Evolutionary conservation across 257 asterid genomes (phyloP).

Genomic region (Forsythia viridissima): DNA sequence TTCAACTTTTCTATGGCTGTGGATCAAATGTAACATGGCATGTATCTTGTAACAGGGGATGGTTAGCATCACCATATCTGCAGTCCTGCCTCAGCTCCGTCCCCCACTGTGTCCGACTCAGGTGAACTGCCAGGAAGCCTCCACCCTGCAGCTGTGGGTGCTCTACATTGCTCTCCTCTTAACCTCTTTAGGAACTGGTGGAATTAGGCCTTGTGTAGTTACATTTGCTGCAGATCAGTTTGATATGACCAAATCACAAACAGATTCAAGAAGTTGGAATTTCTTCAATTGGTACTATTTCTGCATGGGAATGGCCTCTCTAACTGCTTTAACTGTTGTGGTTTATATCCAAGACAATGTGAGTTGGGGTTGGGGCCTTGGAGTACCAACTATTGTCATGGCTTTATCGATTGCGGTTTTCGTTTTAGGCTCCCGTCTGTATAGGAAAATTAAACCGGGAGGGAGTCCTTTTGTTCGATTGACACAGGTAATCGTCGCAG

Average conservation of each 20-base stretch:
- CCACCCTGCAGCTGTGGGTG: slow-evolving; percentile 53
- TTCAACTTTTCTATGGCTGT: no score
- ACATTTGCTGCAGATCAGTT: slow-evolving; percentile 87
- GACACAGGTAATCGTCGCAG: slow-evolving; percentile 67
- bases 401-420: slow-evolving; percentile 56
- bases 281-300: slow-evolving; percentile 85
- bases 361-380: slow-evolving; percentile 91
- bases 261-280: slow-evolving; percentile 60
- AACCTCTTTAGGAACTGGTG: slow-evolving; percentile 71
- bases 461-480: slow-evolving; percentile 81
- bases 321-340: slow-evolving; percentile 71
- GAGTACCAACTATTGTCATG: slow-evolving; percentile 80
- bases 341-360: slow-evolving; percentile 84
- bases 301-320: slow-evolving; percentile 66
- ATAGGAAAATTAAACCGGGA: slow-evolving; percentile 64
- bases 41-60: slow-evolving; percentile 49
- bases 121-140: slow-evolving; percentile 70
- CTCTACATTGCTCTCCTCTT: slow-evolving; percentile 64
- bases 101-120: slow-evolving; percentile 84
- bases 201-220: slow-evolving; percentile 76
- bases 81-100: slow-evolving; percentile 61
- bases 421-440: slow-evolving; percentile 55
- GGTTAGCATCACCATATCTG: slow-evolving; percentile 63
- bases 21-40: background rate
- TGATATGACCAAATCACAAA: slow-evolving; percentile 60